Base-by-base conservation (phyloP, 345 rosid genomes). In the Linum lewisii region DNA sequence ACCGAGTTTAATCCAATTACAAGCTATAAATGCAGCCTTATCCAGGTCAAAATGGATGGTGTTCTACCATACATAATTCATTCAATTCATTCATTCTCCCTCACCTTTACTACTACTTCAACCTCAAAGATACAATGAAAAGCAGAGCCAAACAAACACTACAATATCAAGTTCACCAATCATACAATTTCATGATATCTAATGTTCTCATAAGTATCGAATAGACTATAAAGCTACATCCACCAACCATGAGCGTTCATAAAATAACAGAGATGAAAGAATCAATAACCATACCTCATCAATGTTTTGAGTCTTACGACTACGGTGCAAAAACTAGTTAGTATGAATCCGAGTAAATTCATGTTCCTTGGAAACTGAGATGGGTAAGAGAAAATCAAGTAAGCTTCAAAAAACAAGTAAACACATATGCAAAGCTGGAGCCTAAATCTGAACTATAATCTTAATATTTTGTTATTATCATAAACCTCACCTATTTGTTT, bases 251-350 rank as follows among this genome's bases (percentile, higher is more conserved):
- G 22, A 7, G 3, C n/a, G 7, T 18, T 52, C 2, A 52, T 18
- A 18, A 52, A 52, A 26, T 15, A 25, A 57, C 51, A 60, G n/a
- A 57, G 1, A 26, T 62, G 64, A 72, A 5, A 26, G 57, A 53
- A 60, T 73, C 55, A n/a, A n/a, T 44, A 63, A 60, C 44, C 69
- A 14, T 38, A 93, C 99, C 97, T 93, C 99, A 63, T 93, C 99
- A 26, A 93, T 93, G 64, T 91, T 82, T 75, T 87, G 99, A 63
- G 80, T 75, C 81, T 81, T 89, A 62, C 92, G 88, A 60, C 75
- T 72, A 54, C 99, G 90, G 72, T 87, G 97, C 78, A 85, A 78
- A 77, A 81, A 93, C 74, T 84, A 79, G 66, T 93, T 93, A 54
- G 85, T 71, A 65, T 78, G 63, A 58, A 89, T 82, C 64, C 75